Base-by-base conservation (phyloP, 441 rosid genomes). In the Pelargonium myrrhifolium region DNA sequence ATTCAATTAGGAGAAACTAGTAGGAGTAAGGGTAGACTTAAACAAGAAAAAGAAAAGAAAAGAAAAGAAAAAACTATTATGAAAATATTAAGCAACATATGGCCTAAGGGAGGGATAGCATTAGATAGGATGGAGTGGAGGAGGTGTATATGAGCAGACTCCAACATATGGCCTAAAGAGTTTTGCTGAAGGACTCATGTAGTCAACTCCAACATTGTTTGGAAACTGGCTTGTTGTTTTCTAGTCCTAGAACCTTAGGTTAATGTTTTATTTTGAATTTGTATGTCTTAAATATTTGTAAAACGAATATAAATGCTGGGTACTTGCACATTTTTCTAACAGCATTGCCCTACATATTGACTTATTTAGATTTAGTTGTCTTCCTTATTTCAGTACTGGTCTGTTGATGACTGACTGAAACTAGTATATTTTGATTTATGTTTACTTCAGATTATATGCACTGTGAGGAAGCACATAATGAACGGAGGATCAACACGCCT, bases 381-480 rank as follows among this genome's bases (percentile, higher is more conserved):
- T 68, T 71, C 40, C 9, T 68, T 62, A 4, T 37, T 71, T 65
- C 65, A 39, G 42, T 39, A 60, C 69, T 24, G 64, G 67, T n/a
- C 42, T 72, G 58, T 70, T 43, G 68, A 4, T 67, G 35, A 35
- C 47, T 10, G 7, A 39, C 18, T 10, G 40, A 51, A 39, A 21
- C 42, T 24, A 20, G 56, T 62, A 63, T 18, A n/a, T 59, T 71
- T 56, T 68, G 49, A 9, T 28, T 17, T 22, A 60, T 66, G 42
- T n/a, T 68, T 58, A 37, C 65, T 76, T 74, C 87, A 87, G 89
- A 87, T 87, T 43, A 79, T 83, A 76, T 79, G 73, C 68, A 85
- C 77, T 10, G 85, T 82, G 78, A 78, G 77, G 78, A 85, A 83
- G 79, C 89, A 83, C 74, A 78, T 80, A 62, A 75, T 85, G 85